These are phyloP conservation scores for Globisporangium cystogenes DNA, from an alignment of 352 stramenopile genomes.

Conservation along the genomic window DNA sequence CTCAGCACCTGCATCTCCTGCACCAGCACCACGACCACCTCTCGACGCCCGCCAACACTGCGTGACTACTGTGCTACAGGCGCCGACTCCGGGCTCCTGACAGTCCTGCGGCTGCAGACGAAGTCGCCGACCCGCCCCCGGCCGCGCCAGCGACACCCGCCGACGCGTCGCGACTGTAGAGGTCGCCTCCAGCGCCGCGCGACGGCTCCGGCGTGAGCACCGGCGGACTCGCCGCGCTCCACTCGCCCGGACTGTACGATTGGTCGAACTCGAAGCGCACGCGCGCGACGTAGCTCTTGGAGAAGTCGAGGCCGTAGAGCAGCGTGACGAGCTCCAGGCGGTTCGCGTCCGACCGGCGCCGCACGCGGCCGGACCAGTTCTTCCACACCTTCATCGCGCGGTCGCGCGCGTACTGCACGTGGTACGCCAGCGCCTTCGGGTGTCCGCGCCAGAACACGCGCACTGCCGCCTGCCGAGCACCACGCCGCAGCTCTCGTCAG, in stretches of 20 bases:
- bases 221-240: conserved; percentile 45
- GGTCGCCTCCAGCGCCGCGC: too few relatives aligned
- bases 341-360: conserved; percentile 33
- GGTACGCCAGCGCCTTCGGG: conserved; percentile 43
- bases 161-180: too few relatives aligned
- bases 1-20: too few relatives aligned
- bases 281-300: conserved; percentile 71
- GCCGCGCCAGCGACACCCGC: too few relatives aligned
- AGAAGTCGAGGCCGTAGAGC: conserved; percentile 63
- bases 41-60: too few relatives aligned
- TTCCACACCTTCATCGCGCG: conserved; percentile 79
- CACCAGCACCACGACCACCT: too few relatives aligned
- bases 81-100: too few relatives aligned
- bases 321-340: conserved; percentile 54
- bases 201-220: conserved; percentile 34
- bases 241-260: conserved; percentile 41
- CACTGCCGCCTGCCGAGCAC: conserved; percentile 45
- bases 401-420: conserved; percentile 69
- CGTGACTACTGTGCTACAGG: too few relatives aligned
- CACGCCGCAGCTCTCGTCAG: too few relatives aligned
- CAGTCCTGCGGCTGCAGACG: too few relatives aligned
- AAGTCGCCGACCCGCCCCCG: too few relatives aligned
- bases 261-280: conserved; percentile 60
- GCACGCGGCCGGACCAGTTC: conserved; percentile 52
- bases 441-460: conserved; percentile 52